Evolutionary conservation across 306 rosid species (phyloP).

Genomic region (Mimosa pudica): DNA sequence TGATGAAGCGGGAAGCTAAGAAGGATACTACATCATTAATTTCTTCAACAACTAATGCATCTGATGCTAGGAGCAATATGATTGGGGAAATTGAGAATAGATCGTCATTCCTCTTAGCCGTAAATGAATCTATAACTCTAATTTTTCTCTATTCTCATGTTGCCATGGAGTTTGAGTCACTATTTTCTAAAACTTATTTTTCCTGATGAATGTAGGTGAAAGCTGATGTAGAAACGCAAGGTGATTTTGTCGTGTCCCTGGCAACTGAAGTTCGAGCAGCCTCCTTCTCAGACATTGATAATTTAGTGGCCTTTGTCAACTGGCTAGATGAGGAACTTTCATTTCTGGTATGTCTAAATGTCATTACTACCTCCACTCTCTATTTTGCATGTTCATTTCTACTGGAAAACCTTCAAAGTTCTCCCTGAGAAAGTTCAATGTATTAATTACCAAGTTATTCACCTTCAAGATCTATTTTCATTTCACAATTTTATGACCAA

Average conservation of each 20-base stretch:
- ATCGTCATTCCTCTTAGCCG: conserved; percentile 96
- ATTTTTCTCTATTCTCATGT: conserved; percentile 13
- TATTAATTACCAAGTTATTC: conserved; percentile 7
- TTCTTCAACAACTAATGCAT: conserved; percentile 68
- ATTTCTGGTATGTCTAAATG: conserved; percentile 41
- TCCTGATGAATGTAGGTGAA: conserved; percentile 50
- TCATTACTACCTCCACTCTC: background rate
- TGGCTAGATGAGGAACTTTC: conserved; percentile 93
- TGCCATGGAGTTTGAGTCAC: conserved; percentile 1
- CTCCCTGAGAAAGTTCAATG: background rate
- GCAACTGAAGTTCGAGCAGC: conserved; percentile 95
- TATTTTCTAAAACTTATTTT: background rate
- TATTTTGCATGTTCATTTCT: too few species aligned
- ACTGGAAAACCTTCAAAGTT: too few species aligned
- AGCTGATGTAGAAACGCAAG: conserved; percentile 98
- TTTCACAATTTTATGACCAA: background rate
- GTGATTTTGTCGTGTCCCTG: conserved; percentile 87
- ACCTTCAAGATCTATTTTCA: conserved; percentile 12
- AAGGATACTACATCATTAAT: conserved; percentile 72
- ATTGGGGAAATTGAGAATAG: conserved; percentile 92
- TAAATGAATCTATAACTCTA: conserved; percentile 43
- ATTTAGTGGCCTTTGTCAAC: conserved; percentile 87
- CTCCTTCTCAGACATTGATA: conserved; percentile 71
- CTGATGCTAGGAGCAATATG: conserved; percentile 92
- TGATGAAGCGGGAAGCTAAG: conserved; percentile 97